Evolutionary conservation across 2,329 filamentous ascomycete species (phyloP).

Genomic region (Botrytis sinoallii): DNA sequence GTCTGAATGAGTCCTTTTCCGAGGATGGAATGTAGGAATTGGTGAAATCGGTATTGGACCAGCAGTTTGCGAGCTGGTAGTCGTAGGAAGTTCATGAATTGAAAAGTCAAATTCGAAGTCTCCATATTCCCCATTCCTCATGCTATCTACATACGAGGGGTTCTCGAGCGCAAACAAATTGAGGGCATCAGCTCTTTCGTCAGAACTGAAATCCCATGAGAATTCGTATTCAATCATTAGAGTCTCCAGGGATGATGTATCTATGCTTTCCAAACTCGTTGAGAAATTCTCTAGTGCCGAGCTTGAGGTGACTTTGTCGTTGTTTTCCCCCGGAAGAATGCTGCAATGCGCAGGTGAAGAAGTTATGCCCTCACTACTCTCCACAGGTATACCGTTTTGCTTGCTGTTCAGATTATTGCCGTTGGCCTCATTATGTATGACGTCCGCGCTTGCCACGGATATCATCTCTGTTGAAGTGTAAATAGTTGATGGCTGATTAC

Average conservation of each 20-base stretch:
- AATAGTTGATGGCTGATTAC: background rate
- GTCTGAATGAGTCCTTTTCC: background rate
- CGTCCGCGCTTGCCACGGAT: background rate
- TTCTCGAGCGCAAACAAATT: background rate
- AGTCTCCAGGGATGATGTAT: background rate
- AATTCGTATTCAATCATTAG: background rate
- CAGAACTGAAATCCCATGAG: constrained; percentile 4
- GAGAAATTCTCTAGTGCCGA: background rate
- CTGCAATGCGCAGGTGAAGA: background rate
- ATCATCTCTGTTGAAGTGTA: background rate
- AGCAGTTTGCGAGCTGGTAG: background rate
- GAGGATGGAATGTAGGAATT: background rate
- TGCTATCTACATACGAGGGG: background rate
- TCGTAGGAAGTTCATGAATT: background rate
- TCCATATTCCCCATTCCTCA: background rate
- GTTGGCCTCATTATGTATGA: background rate
- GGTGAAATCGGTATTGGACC: background rate
- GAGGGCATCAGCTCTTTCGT: background rate
- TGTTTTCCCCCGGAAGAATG: background rate
- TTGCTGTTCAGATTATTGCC: background rate
- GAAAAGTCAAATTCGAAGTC: background rate
- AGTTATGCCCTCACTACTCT: background rate
- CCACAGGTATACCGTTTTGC: background rate
- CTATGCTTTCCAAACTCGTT: background rate
- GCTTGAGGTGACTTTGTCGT: background rate